phyloP scores from a whole-genome alignment of 2,329 filamentous ascomycete species.

The Rutstroemia sp. region DNA sequence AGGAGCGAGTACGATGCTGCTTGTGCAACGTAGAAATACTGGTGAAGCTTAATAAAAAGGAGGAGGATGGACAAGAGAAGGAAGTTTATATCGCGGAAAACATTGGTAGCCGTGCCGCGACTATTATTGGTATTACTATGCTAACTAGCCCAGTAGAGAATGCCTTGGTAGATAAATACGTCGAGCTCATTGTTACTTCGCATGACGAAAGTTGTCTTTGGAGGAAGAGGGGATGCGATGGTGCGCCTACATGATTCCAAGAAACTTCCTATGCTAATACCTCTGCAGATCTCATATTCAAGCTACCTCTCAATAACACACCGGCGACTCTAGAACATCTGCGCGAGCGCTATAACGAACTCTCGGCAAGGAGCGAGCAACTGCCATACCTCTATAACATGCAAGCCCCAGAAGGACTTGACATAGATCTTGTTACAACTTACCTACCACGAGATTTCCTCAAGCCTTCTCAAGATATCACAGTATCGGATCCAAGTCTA shows the following conservation, averaged over 20 bases:
- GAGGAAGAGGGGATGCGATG: conserved; percentile 81
- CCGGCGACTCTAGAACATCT: conserved; percentile 50
- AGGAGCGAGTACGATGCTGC: conserved; percentile 77
- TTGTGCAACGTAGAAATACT: conserved; percentile 79
- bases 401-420: conserved; percentile 41
- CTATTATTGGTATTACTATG: conserved; percentile 13
- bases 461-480: neutral
- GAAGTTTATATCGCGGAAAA: conserved; percentile 50
- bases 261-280: conserved; percentile 5
- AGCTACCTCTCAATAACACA: conserved; percentile 56
- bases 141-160: conserved; percentile 37
- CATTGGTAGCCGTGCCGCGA: conserved; percentile 39
- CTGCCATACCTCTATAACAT: conserved; percentile 57
- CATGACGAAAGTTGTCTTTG: conserved; percentile 81
- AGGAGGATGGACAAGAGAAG: conserved; percentile 48
- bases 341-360: conserved; percentile 57
- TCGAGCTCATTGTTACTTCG: conserved; percentile 61
- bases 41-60: conserved; percentile 64
- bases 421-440: conserved; percentile 41
- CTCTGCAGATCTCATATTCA: conserved; percentile 48
- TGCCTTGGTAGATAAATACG: conserved; percentile 70
- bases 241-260: conserved; percentile 39
- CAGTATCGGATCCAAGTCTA: neutral
- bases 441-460: conserved; percentile 47
- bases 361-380: conserved; percentile 45